phyloP scores from a whole-genome alignment of 257 asterid species.

The Fraxinus anomala region DNA sequence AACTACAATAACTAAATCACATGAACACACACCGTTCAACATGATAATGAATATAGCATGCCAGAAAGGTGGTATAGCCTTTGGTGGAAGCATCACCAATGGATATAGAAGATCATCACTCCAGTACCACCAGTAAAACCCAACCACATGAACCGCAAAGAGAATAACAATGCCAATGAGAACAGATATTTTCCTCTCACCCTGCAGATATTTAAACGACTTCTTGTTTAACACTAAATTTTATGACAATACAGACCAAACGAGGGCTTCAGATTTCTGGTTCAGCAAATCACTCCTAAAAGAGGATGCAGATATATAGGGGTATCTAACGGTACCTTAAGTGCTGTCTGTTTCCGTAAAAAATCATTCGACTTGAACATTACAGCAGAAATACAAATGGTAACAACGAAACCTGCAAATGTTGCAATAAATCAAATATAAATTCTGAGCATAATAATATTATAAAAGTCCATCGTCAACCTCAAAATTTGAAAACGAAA shows the following conservation, averaged over 20 bases:
- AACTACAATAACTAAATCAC: slow-evolving; percentile 14
- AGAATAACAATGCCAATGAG: slow-evolving; percentile 52
- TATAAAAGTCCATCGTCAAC: neutral
- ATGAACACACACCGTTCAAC: slow-evolving; percentile 70
- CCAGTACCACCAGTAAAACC: slow-evolving; percentile 81
- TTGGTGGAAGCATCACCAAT: slow-evolving; percentile 83
- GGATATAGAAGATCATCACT: slow-evolving; percentile 72
- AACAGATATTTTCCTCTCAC: slow-evolving; percentile 63
- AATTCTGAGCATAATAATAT: slow-evolving; percentile 1
- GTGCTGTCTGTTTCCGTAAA: slow-evolving; percentile 82
- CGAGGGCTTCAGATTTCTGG: slow-evolving; percentile 7
- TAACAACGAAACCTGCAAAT: slow-evolving; percentile 65
- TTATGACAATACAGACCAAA: neutral
- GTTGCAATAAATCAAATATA: slow-evolving; percentile 19
- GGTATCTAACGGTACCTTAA: slow-evolving; percentile 53
- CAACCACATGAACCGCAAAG: slow-evolving; percentile 61
- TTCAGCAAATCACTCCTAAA: neutral
- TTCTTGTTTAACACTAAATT: no score
- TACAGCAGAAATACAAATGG: slow-evolving; percentile 77
- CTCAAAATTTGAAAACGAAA: neutral
- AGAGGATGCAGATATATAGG: slow-evolving; percentile 1
- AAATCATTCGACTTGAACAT: slow-evolving; percentile 91
- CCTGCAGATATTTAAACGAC: slow-evolving; percentile 47
- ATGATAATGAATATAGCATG: slow-evolving; percentile 81
- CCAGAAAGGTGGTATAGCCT: slow-evolving; percentile 86